Percentiles rank a stretch among this genome's conserved stretches.
phyloP scores from a whole-genome alignment of 148 eudicot genomes.

The Camellia japonica region DNA sequence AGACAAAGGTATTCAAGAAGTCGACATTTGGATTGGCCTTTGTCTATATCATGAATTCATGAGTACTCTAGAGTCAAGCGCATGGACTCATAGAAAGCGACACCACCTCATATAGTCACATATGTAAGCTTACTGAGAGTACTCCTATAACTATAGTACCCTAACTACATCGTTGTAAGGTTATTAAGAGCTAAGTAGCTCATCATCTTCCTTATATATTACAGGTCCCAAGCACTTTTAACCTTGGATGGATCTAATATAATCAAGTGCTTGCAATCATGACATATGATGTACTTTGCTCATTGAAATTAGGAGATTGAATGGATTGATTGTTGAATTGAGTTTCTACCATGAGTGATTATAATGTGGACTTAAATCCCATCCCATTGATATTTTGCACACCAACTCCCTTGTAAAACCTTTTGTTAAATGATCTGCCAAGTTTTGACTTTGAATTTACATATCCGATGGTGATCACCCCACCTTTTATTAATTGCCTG shows the following conservation, averaged over 20 bases:
- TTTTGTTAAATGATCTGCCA: not conserved
- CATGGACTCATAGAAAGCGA: too few species aligned
- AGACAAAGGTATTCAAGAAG: not conserved
- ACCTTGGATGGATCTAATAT: too few species aligned
- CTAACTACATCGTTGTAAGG: not conserved
- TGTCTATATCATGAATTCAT: not conserved
- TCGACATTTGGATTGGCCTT: not conserved
- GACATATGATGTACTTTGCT: not conserved
- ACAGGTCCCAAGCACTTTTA: not conserved
- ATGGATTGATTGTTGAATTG: too few species aligned
- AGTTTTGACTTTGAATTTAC: not conserved
- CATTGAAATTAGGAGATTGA: not conserved
- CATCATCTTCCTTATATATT: not conserved
- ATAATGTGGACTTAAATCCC: not conserved
- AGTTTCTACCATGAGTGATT: not conserved
- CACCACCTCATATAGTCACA: too few species aligned
- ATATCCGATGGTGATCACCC: not conserved
- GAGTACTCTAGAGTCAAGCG: not conserved
- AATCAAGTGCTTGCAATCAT: not conserved
- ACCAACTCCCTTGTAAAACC: not conserved
- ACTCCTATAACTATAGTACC: not conserved
- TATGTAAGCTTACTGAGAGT: not conserved
- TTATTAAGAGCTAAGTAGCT: not conserved
- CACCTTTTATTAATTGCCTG: not conserved
- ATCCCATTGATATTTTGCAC: too few species aligned